Conservation (phyloP, 352 stramenopile genomes). For the Nothophytophthora sp. region DNA sequence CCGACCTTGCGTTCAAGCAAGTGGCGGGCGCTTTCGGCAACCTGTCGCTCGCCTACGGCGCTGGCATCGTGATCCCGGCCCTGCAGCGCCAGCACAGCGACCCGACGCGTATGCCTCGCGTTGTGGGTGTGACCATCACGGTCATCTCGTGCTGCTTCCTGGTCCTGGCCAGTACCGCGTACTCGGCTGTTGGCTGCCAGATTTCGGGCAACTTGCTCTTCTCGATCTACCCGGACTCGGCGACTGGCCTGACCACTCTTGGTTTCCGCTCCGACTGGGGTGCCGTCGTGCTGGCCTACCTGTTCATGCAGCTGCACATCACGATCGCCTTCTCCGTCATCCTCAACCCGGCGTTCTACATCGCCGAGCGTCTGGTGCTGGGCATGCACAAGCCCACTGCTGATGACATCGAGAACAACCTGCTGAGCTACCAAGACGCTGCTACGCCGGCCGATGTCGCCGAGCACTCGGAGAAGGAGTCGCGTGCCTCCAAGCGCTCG, state of each 20-base stretch:
- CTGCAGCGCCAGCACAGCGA: slow-evolving; percentile 52
- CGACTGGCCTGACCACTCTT: slow-evolving; percentile 28
- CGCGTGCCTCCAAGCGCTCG: slow-evolving; percentile 27
- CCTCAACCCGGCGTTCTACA: slow-evolving; percentile 48
- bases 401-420: slow-evolving; percentile 28
- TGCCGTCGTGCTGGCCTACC: slow-evolving; percentile 43
- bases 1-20: slow-evolving; percentile 48
- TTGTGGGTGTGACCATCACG: slow-evolving; percentile 42
- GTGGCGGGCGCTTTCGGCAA: slow-evolving; percentile 49
- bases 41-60: slow-evolving; percentile 53
- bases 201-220: slow-evolving; percentile 59
- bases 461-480: slow-evolving; percentile 19
- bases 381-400: slow-evolving; percentile 42
- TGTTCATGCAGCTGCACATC: slow-evolving; percentile 64
- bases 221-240: slow-evolving; percentile 38
- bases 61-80: slow-evolving; percentile 45
- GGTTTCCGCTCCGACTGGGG: slow-evolving; percentile 40
- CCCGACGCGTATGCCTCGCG: slow-evolving; percentile 48
- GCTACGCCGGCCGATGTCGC: slow-evolving; percentile 9
- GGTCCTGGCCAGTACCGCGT: slow-evolving; percentile 38
- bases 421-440: slow-evolving; percentile 16
- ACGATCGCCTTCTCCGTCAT: slow-evolving; percentile 59
- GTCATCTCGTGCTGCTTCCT: slow-evolving; percentile 46
- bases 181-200: slow-evolving; percentile 47
- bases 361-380: slow-evolving; percentile 46